A percentile compares a stretch with the other conserved stretches of the same genome.
These are phyloP conservation scores for Aspergillus brasiliensis DNA, from an alignment of 2,329 filamentous ascomycete genomes.

Conservation along the genomic window DNA sequence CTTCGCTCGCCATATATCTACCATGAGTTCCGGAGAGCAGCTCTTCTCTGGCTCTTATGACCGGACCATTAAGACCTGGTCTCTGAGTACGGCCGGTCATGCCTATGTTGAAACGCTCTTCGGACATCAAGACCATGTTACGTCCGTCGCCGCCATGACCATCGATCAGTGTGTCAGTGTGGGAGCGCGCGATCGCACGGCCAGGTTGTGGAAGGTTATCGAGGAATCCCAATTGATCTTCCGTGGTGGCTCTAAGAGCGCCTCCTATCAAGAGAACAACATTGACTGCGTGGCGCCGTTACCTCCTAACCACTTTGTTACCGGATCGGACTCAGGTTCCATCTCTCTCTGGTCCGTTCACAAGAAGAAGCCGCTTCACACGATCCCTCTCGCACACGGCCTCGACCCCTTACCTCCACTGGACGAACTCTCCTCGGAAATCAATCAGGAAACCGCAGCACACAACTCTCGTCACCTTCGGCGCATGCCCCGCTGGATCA, in stretches of 20 bases:
- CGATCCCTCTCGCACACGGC: constrained; percentile 79
- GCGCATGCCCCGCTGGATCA: constrained; percentile 81
- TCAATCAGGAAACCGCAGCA: constrained; percentile 57
- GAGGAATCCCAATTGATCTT: constrained; percentile 97
- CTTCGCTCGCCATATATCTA: constrained; percentile 74
- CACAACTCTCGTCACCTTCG: constrained; percentile 49
- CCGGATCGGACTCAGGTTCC: constrained; percentile 87
- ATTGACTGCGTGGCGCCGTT: constrained; percentile 92
- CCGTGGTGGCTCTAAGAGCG: constrained; percentile 67
- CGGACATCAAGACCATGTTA: constrained; percentile 88
- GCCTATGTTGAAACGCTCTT: constrained; percentile 96
- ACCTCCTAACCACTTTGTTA: constrained; percentile 88
- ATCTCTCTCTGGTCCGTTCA: constrained; percentile 84
- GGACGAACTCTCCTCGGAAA: constrained; percentile 73
- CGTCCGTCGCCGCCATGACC: constrained; percentile 78
- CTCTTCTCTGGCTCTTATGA: constrained; percentile 90
- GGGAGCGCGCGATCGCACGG: constrained; percentile 86
- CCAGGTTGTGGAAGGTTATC: constrained; percentile 90
- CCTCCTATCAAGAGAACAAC: constrained; percentile 70
- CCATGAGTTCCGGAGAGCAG: constrained; percentile 67
- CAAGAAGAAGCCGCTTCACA: constrained; percentile 92
- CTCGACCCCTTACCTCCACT: constrained; percentile 71
- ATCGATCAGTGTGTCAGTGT: constrained; percentile 90
- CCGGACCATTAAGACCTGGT: constrained; percentile 94
- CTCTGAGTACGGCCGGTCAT: constrained; percentile 72